Base-by-base conservation (phyloP, 2,329 filamentous ascomycete species). In the Seiridium unicorne region DNA sequence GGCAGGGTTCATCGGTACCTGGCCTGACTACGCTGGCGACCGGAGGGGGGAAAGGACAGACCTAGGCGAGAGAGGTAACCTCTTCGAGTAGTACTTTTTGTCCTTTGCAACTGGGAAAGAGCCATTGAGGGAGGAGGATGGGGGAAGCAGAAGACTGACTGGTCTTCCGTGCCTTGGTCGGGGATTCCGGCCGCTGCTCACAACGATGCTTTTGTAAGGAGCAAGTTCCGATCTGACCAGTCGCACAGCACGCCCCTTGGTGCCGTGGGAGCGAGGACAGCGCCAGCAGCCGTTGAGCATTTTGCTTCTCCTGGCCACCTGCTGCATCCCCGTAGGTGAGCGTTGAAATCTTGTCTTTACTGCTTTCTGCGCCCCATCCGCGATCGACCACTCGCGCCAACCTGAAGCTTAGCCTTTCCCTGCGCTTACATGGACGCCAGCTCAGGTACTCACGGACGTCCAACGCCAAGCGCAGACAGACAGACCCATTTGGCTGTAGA, bases 321-420 rank as follows among this genome's bases (percentile, higher is more conserved):
- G 32, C 49, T 53, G n/a, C 38, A 35, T 18, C 11, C 34, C 34
- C 35, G 38, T 42, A 44, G 32, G 36, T 55, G 9, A 55, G 26
- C 26, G 38, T 44, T 44, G 54, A 34, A 9, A 47, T 35, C 31
- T 46, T 57, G 42, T 35, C 26, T n/a, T 57, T 46, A 46, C 54
- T 40, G 51, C 42, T 44, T 32, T 57, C 54, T 13, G 42, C 54
- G 9, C 44, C 13, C 54, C 9, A 26, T 34, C 40, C n/a, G 38
- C 34, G 38, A 55, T 55, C 38, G 38, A 42, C 51, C 36, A 44
- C 55, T 57, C 44, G 55, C 55, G 55, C 18, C 44, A 53, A 57
- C 42, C 55, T 57, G 55, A 44, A 32, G 55, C 55, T 57, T 57
- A 42, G 55, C 55, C 55, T 9, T 48, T 58, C 38, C 55, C 55